Evolutionary conservation across 306 rosid genomes (phyloP), one percentile per base, ranked within the genome.

Genomic region (Prunus mume): DNA sequence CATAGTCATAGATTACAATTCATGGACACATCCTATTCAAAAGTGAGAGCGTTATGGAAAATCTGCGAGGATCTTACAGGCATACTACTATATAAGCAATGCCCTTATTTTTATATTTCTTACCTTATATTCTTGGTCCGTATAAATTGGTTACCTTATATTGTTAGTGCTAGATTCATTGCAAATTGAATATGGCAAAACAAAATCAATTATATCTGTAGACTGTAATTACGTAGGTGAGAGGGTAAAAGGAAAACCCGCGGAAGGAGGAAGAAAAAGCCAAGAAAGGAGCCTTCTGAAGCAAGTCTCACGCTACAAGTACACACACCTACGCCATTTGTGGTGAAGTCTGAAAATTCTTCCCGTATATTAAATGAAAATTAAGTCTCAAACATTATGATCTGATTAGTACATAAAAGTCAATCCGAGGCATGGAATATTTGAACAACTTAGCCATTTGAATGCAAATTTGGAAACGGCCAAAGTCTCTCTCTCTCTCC

Each of bases 381-480:
- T 25, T 45, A 73, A 45, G 3, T 65, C 24, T 25, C 45, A 61
- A 55, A 60, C 46, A 19, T 41, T 12, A 27, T 50, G 41, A 47
- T 60, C 7, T 13, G 3, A 51, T 51, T 3, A 51, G 5, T 7
- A 12, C 28, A 49, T 15, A 49, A 60, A 73, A 62, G 68, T 73
- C 77, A 60, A 73, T 27, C 47, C 20, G 25, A 19, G 7, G 69
- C 32, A 19, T 22, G 56, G 68, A 72, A 58, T 57, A 41, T 38
- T 57, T 41, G 55, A 43, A 57, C 5, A 57, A 57, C 5, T 22
- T 20, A 9, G 25, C 45, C 62, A 24, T 46, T 45, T 60, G 77
- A 73, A 60, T 11, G 20, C 43, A 60, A 18, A 6, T 6, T 43
- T 73, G n/a, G 77, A 61, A 72, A 61, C 19, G 69, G 69, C 60